Evolutionary conservation across 148 eudicot genomes (phyloP).

Genomic region (Cornus controversa): DNA sequence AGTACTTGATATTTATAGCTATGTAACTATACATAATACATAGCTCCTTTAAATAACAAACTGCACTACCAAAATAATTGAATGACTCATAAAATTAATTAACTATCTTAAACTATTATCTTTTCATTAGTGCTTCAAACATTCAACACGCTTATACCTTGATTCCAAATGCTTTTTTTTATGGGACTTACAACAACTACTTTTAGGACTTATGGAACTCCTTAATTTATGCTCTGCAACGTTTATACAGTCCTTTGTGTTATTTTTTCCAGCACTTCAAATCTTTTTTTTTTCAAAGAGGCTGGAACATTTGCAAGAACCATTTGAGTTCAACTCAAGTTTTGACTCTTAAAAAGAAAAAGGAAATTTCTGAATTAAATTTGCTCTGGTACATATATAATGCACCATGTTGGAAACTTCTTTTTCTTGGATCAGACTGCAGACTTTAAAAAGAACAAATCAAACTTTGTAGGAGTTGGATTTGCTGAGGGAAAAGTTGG

Average conservation of each 20-base stretch:
- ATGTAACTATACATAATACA: not conserved
- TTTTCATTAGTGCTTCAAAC: not conserved
- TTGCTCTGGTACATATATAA: not conserved
- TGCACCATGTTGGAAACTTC: conserved; percentile 8
- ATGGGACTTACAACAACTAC: not conserved
- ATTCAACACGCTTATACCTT: not conserved
- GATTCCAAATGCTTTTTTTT: not conserved
- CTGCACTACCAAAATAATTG: not conserved
- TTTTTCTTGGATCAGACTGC: conserved; percentile 17
- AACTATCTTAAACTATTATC: not conserved
- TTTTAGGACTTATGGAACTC: not conserved
- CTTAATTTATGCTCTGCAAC: not conserved
- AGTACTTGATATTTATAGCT: not conserved
- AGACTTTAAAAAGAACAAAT: conserved; percentile 4
- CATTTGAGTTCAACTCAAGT: not conserved
- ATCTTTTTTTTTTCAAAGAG: not conserved
- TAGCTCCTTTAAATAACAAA: not conserved
- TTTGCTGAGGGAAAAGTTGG: conserved; percentile 72
- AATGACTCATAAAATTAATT: not conserved
- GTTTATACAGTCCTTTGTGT: not conserved
- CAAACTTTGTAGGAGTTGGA: conserved; percentile 62
- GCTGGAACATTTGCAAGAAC: not conserved
- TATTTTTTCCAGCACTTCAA: not conserved
- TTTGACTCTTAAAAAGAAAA: not conserved
- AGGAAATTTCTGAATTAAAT: not conserved